These are phyloP conservation scores for Cenchrus americanus DNA, from an alignment of 176 grass and related monocot genomes.

Conservation along the genomic window DNA sequence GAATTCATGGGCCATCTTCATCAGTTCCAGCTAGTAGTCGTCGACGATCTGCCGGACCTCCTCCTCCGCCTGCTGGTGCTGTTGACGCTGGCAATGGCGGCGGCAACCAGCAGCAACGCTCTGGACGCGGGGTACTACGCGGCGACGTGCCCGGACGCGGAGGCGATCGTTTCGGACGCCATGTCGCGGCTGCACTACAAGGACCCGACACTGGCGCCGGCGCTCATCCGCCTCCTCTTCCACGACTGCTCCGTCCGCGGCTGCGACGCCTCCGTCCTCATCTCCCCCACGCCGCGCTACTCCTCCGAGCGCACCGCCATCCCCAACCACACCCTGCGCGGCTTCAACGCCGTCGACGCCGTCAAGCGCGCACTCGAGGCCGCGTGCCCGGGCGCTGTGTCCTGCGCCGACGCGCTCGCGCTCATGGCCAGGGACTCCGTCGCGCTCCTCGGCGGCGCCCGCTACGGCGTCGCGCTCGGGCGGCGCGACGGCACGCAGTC, in stretches of 20 bases:
- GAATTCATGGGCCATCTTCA: background rate
- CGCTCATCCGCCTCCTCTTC: conserved; percentile 47
- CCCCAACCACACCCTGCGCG: conserved; percentile 53
- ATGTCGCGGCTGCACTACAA: conserved; percentile 43
- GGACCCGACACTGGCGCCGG: conserved; percentile 20
- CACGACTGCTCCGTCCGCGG: conserved; percentile 63
- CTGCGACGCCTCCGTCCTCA: conserved; percentile 66
- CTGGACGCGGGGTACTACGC: conserved; percentile 55
- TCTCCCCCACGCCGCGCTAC: conserved; percentile 5
- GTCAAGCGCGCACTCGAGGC: conserved; percentile 45
- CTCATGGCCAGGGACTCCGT: conserved; percentile 59
- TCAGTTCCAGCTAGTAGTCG: too few species aligned
- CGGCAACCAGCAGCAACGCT: background rate
- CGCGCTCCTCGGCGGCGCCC: conserved; percentile 40
- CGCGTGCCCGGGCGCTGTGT: conserved; percentile 45
- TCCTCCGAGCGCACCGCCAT: conserved; percentile 42
- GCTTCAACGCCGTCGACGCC: conserved; percentile 48
- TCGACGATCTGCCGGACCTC: background rate
- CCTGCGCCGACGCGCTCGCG: conserved; percentile 59
- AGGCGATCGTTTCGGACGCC: conserved; percentile 34
- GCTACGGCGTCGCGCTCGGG: conserved; percentile 47
- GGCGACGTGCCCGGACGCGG: conserved; percentile 47
- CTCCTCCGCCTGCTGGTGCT: background rate
- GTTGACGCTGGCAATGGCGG: background rate
- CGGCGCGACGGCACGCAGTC: conserved; percentile 40